Conservation (phyloP, 2,329 filamentous ascomycete species). For the Diaporthe vexans region DNA sequence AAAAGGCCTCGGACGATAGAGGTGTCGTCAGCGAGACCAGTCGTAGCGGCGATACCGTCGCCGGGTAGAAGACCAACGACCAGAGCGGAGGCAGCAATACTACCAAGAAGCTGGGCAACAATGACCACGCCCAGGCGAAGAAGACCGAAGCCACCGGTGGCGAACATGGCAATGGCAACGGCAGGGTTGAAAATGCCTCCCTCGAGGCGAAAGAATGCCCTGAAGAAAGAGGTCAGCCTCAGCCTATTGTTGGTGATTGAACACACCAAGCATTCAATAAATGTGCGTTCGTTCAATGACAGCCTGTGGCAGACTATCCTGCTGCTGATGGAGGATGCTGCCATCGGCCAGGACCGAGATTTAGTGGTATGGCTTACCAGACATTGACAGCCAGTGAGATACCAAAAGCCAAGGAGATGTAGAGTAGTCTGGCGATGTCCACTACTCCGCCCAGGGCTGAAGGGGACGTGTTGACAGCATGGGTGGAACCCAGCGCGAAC, state of each 20-base stretch:
- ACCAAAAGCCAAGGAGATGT: conserved; percentile 65
- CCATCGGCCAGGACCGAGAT: neutral
- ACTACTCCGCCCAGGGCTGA: conserved; percentile 46
- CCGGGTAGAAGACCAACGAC: conserved; percentile 71
- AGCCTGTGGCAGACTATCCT: neutral
- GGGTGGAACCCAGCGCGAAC: conserved; percentile 49
- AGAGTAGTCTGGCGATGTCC: conserved; percentile 57
- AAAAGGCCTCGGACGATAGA: conserved; percentile 72
- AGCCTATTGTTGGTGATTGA: neutral
- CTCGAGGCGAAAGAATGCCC: conserved; percentile 67
- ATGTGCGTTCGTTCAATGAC: neutral
- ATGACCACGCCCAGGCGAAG: conserved; percentile 66
- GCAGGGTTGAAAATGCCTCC: conserved; percentile 67
- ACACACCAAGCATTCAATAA: neutral
- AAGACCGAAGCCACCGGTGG: conserved; percentile 69
- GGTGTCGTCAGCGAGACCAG: conserved; percentile 66
- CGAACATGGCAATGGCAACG: conserved; percentile 71
- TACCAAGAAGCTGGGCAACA: conserved; percentile 69
- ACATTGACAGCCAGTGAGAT: conserved; percentile 66
- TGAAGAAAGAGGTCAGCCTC: neutral
- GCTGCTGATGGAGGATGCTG: neutral
- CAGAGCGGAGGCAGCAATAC: conserved; percentile 71
- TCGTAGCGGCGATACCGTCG: conserved; percentile 64
- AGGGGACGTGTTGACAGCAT: conserved; percentile 47
- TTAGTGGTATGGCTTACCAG: conserved; percentile 51